phyloP scores from a whole-genome alignment of 371 early-diverging fungal genomes.

The Rhizopus arrhizus region DNA sequence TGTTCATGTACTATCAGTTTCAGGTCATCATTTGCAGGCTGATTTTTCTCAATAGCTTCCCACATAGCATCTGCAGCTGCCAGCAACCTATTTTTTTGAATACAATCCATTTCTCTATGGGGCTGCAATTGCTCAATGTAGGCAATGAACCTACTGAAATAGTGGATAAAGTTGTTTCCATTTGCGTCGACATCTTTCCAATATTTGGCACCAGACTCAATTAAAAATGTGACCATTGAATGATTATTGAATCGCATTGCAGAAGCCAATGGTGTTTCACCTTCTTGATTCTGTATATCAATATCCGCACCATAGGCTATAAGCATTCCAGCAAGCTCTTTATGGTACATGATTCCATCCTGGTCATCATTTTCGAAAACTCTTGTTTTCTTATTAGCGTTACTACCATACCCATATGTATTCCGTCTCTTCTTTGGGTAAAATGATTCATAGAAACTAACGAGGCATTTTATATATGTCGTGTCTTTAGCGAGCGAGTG shows the following conservation, averaged over 20 bases:
- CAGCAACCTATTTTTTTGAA: conserved; percentile 8
- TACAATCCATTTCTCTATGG: conserved; percentile 5
- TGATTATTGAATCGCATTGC: conserved; percentile 41
- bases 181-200: conserved; percentile 25
- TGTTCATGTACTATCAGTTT: background rate
- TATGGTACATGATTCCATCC: conserved; percentile 33
- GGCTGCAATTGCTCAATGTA: conserved; percentile 13
- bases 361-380: conserved; percentile 25
- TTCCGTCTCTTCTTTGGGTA: conserved; percentile 2
- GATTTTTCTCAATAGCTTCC: conserved; percentile 8
- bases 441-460: conserved; percentile 18
- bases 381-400: background rate
- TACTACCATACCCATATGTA: background rate
- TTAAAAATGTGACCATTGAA: conserved; percentile 29
- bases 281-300: conserved; percentile 26
- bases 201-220: conserved; percentile 37
- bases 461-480: conserved; percentile 21
- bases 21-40: background rate
- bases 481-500: conserved; percentile 40
- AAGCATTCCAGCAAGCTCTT: conserved; percentile 30
- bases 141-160: conserved; percentile 22
- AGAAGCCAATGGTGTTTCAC: conserved; percentile 48
- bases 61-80: conserved; percentile 14
- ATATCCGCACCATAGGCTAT: conserved; percentile 38
- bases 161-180: conserved; percentile 48